Evolutionary conservation across 1,284 basidiomycete genomes (phyloP), one percentile per base, ranked within the genome.

Genomic region (Trametes versicolor): DNA sequence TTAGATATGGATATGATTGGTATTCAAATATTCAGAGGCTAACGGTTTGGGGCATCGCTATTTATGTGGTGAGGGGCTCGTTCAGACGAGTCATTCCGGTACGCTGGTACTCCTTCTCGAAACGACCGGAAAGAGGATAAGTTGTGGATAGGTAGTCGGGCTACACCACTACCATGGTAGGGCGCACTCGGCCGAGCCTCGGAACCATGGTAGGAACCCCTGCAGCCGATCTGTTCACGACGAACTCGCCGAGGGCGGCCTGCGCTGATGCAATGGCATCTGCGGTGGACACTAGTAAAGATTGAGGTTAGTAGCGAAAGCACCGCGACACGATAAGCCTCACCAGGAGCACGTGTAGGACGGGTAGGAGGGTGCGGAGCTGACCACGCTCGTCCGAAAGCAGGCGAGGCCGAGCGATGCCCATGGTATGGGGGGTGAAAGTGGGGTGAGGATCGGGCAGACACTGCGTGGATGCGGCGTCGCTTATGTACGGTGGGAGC

Each of bases 351-450:
- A 5, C 29, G 54, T 8, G 34, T n/a, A n/a, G n/a, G n/a, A n/a
- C n/a, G n/a, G n/a, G n/a, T 19, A 27, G 56, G 45, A 7, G 56
- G 39, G 56, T 41, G 60, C 2, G 60, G 60, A 1, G 60, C 48
- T 27, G 60, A 52, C 19, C 52, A 61, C 32, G 51, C 17, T 8
- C 36, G 59, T 19, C 51, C 48, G 6, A 27, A 32, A 2, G 43
- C 17, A n/a, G n/a, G n/a, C 19, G 50, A 29, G 50, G 32, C 36
- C 50, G 50, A 29, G 17, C 25, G n/a, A n/a, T n/a, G n/a, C n/a
- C n/a, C n/a, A n/a, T n/a, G n/a, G n/a, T n/a, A n/a, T n/a, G n/a
- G n/a, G n/a, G n/a, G n/a, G n/a, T n/a, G n/a, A n/a, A n/a, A n/a
- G n/a, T n/a, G n/a, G n/a, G n/a, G n/a, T n/a, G n/a, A n/a, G n/a